phyloP scores from a whole-genome alignment of 1,139 yeast genomes.

The Suhomyces panamericanus region DNA sequence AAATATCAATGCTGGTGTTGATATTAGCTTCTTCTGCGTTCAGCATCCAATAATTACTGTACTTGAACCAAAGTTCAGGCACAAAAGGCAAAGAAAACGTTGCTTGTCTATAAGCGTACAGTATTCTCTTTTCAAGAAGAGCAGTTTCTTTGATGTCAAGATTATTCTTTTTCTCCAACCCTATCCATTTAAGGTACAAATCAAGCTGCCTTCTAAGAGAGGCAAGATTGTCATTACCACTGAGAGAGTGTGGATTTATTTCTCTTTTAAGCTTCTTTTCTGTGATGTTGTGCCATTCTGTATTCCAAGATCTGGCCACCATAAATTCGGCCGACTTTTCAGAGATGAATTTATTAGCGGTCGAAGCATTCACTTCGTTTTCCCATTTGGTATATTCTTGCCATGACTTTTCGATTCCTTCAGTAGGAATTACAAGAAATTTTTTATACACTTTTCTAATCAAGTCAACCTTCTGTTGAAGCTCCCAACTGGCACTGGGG shows the following conservation, averaged over 20 bases:
- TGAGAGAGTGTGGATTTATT: constrained; percentile 35
- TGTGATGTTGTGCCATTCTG: constrained; percentile 65
- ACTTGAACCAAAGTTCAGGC: constrained; percentile 87
- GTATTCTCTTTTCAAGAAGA: constrained; percentile 57
- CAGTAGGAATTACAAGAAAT: constrained; percentile 70
- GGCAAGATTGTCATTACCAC: constrained; percentile 23
- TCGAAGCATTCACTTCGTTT: constrained; percentile 66
- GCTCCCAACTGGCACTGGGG: constrained; percentile 82
- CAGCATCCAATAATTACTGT: constrained; percentile 32
- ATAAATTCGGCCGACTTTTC: constrained; percentile 86
- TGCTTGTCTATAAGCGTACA: constrained; percentile 73
- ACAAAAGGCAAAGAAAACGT: constrained; percentile 66
- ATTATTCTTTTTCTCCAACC: constrained; percentile 75
- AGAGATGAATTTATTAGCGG: constrained; percentile 82
- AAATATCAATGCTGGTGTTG: constrained; percentile 38
- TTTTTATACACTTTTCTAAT: constrained; percentile 73
- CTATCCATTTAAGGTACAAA: constrained; percentile 75
- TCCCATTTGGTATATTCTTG: constrained; percentile 80
- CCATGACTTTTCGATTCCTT: constrained; percentile 79
- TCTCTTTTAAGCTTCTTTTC: constrained; percentile 39
- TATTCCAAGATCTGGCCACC: constrained; percentile 80
- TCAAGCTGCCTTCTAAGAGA: constrained; percentile 43
- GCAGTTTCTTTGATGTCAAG: constrained; percentile 55
- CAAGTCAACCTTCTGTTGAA: constrained; percentile 77
- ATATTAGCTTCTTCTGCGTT: constrained; percentile 38